Base-by-base conservation (phyloP, 2,329 filamentous ascomycete species). In the Talaromyces amestolkiae region DNA sequence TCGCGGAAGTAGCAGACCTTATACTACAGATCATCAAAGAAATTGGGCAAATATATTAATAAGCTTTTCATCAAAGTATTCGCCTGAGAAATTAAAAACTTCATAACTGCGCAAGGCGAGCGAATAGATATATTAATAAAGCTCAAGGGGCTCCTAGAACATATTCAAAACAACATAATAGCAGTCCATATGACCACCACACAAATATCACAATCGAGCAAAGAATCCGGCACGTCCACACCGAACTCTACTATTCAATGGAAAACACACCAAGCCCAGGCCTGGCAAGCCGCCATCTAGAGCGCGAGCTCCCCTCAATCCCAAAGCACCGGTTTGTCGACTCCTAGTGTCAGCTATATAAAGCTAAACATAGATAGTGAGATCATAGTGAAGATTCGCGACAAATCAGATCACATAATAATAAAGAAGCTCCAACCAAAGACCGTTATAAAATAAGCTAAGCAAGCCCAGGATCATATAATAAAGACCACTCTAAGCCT, bases 101-200 rank as follows among this genome's bases (percentile, higher is more conserved):
- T 8, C 13, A 7, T 24, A 51, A 10, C 0, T 24, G 31, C 47
- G 15, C 47, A 51, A 51, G 24, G 24, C 22, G 22, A 27, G 22
- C 5, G 24, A 33, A 51, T 13, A 6, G 15, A 51, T 0, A 3
- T 3, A 4, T 1, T 51, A 0, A 2, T 2, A 0, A 13, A 51
- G 1, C 8, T 51, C 24, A 51, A 51, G 47, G 4, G 22, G 22
- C 47, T 51, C 3, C 22, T 51, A 17, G 11, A 31, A 15, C 1
- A 6, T 0, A 11, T 51, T 13, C 24, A 17, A 3, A 0, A 17
- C 4, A 22, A 51, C 24, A 3, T 17, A 0, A 7, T 9, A 0
- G 47, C 10, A 1, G 17, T 51, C 13, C 22, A 22, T 51, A 31
- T 24, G 15, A 15, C 11, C 9, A 17, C 22, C 47, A 51, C 10